Evolutionary conservation across 768 basidiomycete species (phyloP).

Genomic region (Suillus ampliporus): DNA sequence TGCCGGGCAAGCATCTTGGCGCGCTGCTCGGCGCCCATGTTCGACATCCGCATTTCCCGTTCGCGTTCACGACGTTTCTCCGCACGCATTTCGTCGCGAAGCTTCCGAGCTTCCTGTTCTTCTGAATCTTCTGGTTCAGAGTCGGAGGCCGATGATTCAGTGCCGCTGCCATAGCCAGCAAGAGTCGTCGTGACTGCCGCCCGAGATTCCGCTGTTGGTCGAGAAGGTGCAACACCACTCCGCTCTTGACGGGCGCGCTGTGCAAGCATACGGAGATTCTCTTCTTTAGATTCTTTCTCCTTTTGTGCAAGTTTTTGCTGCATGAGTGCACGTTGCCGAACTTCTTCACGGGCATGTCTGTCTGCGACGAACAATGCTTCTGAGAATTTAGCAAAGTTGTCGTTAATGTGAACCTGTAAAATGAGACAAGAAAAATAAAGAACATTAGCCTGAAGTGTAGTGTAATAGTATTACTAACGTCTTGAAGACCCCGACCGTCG

Average conservation of each 20-base stretch:
- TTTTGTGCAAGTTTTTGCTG: slow-evolving; percentile 99
- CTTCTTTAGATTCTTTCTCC: slow-evolving; percentile 95
- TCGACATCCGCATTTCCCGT: slow-evolving; percentile 97
- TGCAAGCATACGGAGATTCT: slow-evolving; percentile 90
- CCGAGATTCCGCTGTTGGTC: slow-evolving; percentile 69
- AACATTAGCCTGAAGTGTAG: neutral
- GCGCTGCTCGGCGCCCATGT: slow-evolving; percentile 97
- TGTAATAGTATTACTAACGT: slow-evolving; percentile 59
- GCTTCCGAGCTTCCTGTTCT: slow-evolving; percentile 83
- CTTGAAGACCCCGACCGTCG: slow-evolving; percentile 97
- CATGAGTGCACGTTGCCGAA: slow-evolving; percentile 94
- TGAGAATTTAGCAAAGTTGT: slow-evolving; percentile 98
- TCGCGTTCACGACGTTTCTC: slow-evolving; percentile 95
- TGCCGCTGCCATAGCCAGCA: slow-evolving; percentile 88
- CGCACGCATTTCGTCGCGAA: slow-evolving; percentile 88
- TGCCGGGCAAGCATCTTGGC: slow-evolving; percentile 95
- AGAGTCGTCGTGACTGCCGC: slow-evolving; percentile 77
- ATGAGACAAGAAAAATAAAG: slow-evolving; percentile 6
- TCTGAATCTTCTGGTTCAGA: slow-evolving; percentile 69
- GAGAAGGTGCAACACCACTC: slow-evolving; percentile 69
- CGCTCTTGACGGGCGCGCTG: slow-evolving; percentile 97
- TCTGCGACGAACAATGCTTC: slow-evolving; percentile 96
- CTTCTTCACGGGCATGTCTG: slow-evolving; percentile 97
- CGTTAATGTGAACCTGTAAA: slow-evolving; percentile 91
- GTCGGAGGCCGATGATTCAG: slow-evolving; percentile 51